Evolutionary conservation across 2,329 filamentous ascomycete genomes (phyloP).

Genomic region (Neonectria faginata): DNA sequence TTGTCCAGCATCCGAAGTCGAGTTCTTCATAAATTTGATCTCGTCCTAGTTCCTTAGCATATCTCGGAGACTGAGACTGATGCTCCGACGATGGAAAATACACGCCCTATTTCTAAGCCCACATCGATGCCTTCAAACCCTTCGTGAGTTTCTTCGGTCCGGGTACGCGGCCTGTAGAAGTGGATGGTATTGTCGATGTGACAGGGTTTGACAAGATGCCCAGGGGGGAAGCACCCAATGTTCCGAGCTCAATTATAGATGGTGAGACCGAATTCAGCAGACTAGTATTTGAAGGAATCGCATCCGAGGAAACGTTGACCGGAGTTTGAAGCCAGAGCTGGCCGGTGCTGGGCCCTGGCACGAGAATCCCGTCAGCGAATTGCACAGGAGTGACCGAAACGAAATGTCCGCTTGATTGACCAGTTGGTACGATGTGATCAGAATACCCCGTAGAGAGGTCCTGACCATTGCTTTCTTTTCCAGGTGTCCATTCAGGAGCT

Average conservation of each 20-base stretch:
- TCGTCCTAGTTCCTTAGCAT: neutral
- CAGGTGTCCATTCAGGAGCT: constrained; percentile 6
- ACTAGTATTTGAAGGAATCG: neutral
- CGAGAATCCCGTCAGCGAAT: constrained; percentile 35
- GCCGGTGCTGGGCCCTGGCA: constrained; percentile 33
- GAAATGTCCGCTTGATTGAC: constrained; percentile 30
- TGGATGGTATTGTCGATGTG: neutral
- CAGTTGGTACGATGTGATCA: constrained; percentile 3
- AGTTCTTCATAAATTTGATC: neutral
- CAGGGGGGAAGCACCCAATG: neutral
- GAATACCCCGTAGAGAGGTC: neutral
- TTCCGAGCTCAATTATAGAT: neutral
- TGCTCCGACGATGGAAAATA: neutral
- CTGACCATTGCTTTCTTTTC: neutral
- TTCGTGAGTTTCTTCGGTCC: constrained; percentile 24
- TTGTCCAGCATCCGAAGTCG: neutral
- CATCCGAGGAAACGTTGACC: neutral
- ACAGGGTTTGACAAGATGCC: neutral
- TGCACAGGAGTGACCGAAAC: constrained; percentile 34
- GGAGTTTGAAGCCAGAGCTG: constrained; percentile 30
- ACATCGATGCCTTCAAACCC: constrained; percentile 39
- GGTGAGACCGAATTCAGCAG: neutral
- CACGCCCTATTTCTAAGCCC: constrained; percentile 26
- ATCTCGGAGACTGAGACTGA: no score
- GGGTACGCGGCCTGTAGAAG: neutral